Evolutionary conservation across 2,329 filamentous ascomycete species (phyloP), one percentile per base, ranked within the genome.

Genomic region (Periconia macrospinosa): DNA sequence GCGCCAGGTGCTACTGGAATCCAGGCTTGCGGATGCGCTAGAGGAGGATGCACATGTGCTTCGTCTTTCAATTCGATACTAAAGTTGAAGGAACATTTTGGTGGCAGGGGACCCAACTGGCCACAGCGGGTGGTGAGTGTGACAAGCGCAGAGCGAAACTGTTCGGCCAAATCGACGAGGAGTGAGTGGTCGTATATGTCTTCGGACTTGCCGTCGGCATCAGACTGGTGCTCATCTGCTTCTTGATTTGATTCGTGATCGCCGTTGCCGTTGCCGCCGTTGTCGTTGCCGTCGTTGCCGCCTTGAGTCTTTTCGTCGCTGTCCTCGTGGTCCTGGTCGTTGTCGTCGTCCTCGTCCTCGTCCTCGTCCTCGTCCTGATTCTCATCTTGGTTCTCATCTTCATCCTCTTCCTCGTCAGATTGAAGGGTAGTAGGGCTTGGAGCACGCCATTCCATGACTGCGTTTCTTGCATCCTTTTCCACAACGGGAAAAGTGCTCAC

Each of bases 1-100:
- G 74, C 40, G 44, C 76, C 76, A 7, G 80, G 79, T 61, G 86
- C 80, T 41, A 81, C 81, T 11, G 84, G 83, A 51, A 87, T 81
- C 85, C 85, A 87, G 7, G 79, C 76, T 65, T 85, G 81, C 58
- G 78, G 76, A 60, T 86, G 76, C 40, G 69, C 71, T 30, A 79
- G 61, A 1, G 79, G 79, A 30, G 78, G 73, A 40, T 76, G 72
- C 30, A 76, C 78, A 11, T 81, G 73, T 0, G 78, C 79, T 41
- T 86, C 79, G 19, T 88, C 83, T 40, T 83, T 83, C 58, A 92
- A 70, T 72, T 93, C 90, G 41, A 93, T 81, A 0, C 86, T 87
- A n/a, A 93, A 72, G 0, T 88, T 90, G 70, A 90, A 93, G 0
- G 87, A 89, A 70, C 88, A 91, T 1, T 82, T 82, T 1, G 79